These are phyloP conservation scores for Chionographis japonica DNA, from an alignment of 106 monocot genomes.

Conservation along the genomic window DNA sequence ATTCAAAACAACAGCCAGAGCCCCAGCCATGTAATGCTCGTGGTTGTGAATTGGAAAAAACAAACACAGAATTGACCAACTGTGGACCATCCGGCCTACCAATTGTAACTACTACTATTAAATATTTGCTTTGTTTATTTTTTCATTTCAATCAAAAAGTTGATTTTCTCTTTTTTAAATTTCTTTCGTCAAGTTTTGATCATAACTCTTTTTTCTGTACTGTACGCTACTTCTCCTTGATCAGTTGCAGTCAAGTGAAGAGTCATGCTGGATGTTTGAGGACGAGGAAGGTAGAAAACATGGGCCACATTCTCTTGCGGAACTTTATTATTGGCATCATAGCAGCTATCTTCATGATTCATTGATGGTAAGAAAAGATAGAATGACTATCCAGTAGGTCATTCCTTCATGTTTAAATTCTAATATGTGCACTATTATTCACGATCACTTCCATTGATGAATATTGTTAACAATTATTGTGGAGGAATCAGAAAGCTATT, in stretches of 20 bases:
- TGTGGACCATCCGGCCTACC: conserved; percentile 13
- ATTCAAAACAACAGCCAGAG: conserved; percentile 9
- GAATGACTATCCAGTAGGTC: not conserved
- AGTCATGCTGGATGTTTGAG: conserved; percentile 81
- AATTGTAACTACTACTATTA: conserved; percentile 19
- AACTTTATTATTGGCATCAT: conserved; percentile 78
- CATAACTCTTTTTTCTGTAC: not conserved
- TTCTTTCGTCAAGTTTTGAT: not conserved
- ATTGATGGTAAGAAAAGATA: conserved; percentile 46
- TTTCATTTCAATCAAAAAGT: not conserved
- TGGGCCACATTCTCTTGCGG: conserved; percentile 77
- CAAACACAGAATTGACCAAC: conserved; percentile 1
- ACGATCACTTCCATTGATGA: too few species aligned
- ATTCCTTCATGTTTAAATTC: too few species aligned
- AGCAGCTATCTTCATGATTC: conserved; percentile 73
- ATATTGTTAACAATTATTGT: too few species aligned
- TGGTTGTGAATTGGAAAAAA: conserved; percentile 1
- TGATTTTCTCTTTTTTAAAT: not conserved
- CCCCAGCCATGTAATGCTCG: not conserved
- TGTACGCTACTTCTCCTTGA: conserved; percentile 1
- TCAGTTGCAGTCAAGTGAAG: conserved; percentile 42
- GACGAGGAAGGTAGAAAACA: conserved; percentile 71
- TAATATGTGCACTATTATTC: too few species aligned
- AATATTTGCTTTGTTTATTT: not conserved
- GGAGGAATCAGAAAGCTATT: too few species aligned